phyloP scores from a whole-genome alignment of 208 protist species.

The Naegleria lovaniensis region DNA sequence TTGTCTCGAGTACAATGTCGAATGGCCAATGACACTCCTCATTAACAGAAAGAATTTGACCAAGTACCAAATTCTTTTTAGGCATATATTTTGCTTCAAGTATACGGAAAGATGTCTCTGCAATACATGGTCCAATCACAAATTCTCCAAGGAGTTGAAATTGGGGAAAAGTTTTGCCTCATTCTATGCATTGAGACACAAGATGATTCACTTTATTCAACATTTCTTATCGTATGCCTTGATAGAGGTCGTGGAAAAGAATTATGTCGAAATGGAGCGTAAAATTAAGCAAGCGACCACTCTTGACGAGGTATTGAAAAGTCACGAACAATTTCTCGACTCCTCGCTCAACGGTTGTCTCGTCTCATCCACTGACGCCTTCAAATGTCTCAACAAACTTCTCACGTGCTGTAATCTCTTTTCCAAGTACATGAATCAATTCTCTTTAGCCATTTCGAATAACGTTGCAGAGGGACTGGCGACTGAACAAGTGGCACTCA shows the following conservation, averaged over 20 bases:
- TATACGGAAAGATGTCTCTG: constrained; percentile 26
- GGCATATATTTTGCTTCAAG: constrained; percentile 61
- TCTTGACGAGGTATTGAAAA: constrained; percentile 44
- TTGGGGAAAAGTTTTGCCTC: not conserved
- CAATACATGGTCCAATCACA: constrained; percentile 4
- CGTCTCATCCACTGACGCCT: constrained; percentile 31
- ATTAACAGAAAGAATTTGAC: constrained; percentile 49
- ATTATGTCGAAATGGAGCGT: not conserved
- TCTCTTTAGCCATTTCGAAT: not conserved
- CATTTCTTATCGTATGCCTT: constrained; percentile 54
- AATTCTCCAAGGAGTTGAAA: constrained; percentile 22
- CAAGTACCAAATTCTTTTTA: constrained; percentile 66
- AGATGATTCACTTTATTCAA: constrained; percentile 57
- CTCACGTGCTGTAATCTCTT: not conserved
- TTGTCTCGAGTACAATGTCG: constrained; percentile 46
- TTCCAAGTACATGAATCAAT: constrained; percentile 20
- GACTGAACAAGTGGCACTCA: not conserved
- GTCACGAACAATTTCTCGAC: constrained; percentile 44
- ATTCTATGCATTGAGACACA: constrained; percentile 26
- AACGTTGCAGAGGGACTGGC: not conserved
- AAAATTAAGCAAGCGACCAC: constrained; percentile 25
- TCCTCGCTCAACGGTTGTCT: constrained; percentile 42
- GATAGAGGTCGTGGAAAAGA: not conserved
- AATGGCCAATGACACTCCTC: constrained; percentile 56
- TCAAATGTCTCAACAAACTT: not conserved